phyloP scores from a whole-genome alignment of 208 protist genomes.

The Trypanosoma avium region DNA sequence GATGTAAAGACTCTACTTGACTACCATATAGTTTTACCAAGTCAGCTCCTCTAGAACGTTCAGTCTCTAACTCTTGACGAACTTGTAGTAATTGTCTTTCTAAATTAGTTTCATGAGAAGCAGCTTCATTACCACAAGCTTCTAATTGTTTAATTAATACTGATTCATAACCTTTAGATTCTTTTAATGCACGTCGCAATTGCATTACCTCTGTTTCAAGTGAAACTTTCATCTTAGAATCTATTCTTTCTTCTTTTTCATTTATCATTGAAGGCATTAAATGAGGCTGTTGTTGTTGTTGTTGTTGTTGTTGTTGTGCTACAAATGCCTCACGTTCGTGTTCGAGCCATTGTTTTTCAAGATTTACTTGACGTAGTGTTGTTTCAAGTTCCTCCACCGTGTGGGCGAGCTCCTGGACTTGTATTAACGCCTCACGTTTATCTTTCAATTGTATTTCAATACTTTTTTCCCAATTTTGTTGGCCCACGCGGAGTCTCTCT shows the following conservation, averaged over 20 bases:
- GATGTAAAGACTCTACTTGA: constrained; percentile 60
- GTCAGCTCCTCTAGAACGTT: constrained; percentile 47
- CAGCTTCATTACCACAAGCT: constrained; percentile 41
- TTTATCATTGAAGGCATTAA: no score
- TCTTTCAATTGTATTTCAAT: constrained; percentile 30
- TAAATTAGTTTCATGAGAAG: constrained; percentile 25
- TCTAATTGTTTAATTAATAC: constrained; percentile 59
- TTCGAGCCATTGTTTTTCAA: constrained; percentile 26
- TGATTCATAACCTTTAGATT: constrained; percentile 29
- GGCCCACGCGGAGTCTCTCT: constrained; percentile 37
- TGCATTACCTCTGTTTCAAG: constrained; percentile 9
- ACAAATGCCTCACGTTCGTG: constrained; percentile 28
- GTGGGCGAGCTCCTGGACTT: constrained; percentile 43
- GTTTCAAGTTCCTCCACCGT: constrained; percentile 45
- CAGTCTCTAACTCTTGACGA: constrained; percentile 40
- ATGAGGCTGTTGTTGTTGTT: no score
- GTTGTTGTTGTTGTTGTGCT: no score
- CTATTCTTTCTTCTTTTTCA: not conserved
- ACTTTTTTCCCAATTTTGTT: constrained; percentile 42
- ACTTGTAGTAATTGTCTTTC: constrained; percentile 33
- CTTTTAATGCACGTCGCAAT: constrained; percentile 16
- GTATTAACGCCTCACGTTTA: constrained; percentile 35
- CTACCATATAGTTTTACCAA: constrained; percentile 62
- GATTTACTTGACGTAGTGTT: constrained; percentile 30
- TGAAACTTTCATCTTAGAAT: not conserved